Conservation (phyloP, 345 rosid species). For the Linum trigynum region DNA sequence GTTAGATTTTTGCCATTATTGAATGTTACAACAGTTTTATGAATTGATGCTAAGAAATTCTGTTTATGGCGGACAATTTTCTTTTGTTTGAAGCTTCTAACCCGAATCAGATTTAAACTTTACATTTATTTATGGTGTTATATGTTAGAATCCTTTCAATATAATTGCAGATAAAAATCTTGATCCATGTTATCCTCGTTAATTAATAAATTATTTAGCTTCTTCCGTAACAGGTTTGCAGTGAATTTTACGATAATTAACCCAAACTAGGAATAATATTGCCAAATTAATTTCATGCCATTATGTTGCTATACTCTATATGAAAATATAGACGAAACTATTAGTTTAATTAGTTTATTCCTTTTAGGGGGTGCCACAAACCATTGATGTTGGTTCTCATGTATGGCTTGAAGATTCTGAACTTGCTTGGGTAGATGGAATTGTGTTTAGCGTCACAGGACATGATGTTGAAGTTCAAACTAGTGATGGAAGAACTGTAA, state of each 20-base stretch:
- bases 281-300: neutral
- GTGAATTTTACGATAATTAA: neutral
- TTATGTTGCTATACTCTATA: neutral
- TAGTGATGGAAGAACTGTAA: conserved; percentile 42
- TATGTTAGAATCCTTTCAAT: no score
- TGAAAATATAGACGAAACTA: neutral
- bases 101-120: no score
- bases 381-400: conserved; percentile 48
- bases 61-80: no score
- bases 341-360: no score
- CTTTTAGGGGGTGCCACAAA: conserved; percentile 27
- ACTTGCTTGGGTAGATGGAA: conserved; percentile 63
- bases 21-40: no score
- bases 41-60: no score
- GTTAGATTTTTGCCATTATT: no score
- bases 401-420: conserved; percentile 70
- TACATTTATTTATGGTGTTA: no score
- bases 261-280: neutral
- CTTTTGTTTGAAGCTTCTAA: no score
- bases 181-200: no score
- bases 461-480: conserved; percentile 55
- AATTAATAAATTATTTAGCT: no score
- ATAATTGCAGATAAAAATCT: no score
- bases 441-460: conserved; percentile 40
- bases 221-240: neutral